A percentile compares a stretch with the other conserved stretches of the same genome.
Evolutionary conservation across 768 basidiomycete species (phyloP).

Genomic region (Rhodotorula sphaerocarpa): DNA sequence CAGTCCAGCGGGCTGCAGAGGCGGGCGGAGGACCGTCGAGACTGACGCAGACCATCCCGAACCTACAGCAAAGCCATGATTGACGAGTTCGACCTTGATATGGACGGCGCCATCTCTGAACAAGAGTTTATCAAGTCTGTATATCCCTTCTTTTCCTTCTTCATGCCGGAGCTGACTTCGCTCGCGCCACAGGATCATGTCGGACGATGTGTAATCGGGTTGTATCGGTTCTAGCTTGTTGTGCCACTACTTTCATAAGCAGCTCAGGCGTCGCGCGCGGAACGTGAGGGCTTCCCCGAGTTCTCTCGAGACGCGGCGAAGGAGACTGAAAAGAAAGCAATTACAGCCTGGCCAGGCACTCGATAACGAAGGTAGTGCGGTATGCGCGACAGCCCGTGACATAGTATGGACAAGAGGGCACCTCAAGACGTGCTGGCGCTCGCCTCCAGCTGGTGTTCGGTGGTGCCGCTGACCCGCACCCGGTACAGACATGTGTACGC

Average conservation of each 20-base stretch:
- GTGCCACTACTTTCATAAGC: too few relatives aligned
- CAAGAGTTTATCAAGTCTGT: slow-evolving; percentile 61
- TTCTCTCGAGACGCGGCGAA: too few relatives aligned
- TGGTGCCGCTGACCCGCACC: slow-evolving; percentile 31
- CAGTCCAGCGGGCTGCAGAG: slow-evolving; percentile 45
- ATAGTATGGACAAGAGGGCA: too few relatives aligned
- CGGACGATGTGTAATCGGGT: slow-evolving; percentile 3
- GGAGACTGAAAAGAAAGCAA: too few relatives aligned
- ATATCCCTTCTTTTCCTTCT: background rate
- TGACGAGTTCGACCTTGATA: slow-evolving; percentile 97
- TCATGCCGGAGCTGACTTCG: background rate
- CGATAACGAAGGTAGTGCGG: too few relatives aligned
- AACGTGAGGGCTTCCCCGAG: too few relatives aligned
- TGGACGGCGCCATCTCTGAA: slow-evolving; percentile 94
- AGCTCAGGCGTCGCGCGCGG: too few relatives aligned
- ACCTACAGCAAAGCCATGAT: slow-evolving; percentile 73
- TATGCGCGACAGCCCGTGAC: too few relatives aligned
- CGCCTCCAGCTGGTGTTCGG: slow-evolving; percentile 4
- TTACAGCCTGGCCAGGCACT: too few relatives aligned
- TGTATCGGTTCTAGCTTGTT: too few relatives aligned
- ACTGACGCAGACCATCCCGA: slow-evolving; percentile 1
- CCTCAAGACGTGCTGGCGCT: too few relatives aligned
- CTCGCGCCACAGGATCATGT: slow-evolving; percentile 5
- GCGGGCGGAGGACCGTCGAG: too few relatives aligned
- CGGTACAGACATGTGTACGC: slow-evolving; percentile 73